These are phyloP conservation scores for Neonectria neomacrospora DNA, from an alignment of 2,329 filamentous ascomycete genomes.

Conservation along the genomic window DNA sequence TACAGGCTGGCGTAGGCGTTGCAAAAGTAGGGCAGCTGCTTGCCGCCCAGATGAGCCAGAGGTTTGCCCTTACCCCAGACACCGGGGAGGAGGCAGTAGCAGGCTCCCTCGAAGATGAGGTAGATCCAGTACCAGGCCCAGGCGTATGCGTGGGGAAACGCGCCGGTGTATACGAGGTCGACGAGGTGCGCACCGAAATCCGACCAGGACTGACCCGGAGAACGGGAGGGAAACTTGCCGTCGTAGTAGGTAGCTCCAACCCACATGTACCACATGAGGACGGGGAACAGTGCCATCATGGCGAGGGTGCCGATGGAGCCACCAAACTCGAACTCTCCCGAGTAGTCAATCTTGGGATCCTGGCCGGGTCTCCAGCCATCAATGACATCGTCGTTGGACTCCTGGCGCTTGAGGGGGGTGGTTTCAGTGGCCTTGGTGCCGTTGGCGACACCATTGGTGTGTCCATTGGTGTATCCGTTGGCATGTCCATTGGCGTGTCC, in stretches of 20 bases:
- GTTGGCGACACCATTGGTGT: conserved; percentile 48
- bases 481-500: conserved; percentile 42
- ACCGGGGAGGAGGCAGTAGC: conserved; percentile 88
- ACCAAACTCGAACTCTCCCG: conserved; percentile 82
- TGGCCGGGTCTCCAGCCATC: conserved; percentile 70
- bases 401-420: conserved; percentile 28
- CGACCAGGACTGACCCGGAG: conserved; percentile 70
- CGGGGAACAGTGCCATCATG: conserved; percentile 94
- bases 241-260: conserved; percentile 93
- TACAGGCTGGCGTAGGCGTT: conserved; percentile 90
- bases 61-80: conserved; percentile 91
- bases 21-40: conserved; percentile 95
- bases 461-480: conserved; percentile 46
- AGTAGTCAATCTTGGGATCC: conserved; percentile 72
- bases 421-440: conserved; percentile 32
- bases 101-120: conserved; percentile 83
- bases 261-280: conserved; percentile 99
- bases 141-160: conserved; percentile 82
- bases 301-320: conserved; percentile 80
- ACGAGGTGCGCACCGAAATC: conserved; percentile 80
- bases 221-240: conserved; percentile 79
- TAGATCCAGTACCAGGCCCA: conserved; percentile 97
- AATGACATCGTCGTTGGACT: conserved; percentile 40
- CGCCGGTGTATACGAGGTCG: conserved; percentile 81
- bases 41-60: conserved; percentile 81